phyloP scores from a whole-genome alignment of 257 asterid species.

The Dorcoceras hygrometricum region DNA sequence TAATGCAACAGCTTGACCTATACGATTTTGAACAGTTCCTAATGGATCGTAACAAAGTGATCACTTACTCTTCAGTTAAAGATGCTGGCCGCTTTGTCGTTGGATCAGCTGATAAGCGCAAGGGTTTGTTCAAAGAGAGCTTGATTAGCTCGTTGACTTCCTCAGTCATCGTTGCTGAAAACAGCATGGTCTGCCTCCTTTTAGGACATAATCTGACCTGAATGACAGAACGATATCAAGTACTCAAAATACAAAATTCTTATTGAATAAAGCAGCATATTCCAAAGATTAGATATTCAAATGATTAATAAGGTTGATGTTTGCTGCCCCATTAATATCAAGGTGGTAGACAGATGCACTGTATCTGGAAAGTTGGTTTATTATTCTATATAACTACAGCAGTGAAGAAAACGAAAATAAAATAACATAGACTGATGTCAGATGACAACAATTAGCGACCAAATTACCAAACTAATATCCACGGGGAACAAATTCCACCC shows the following conservation, averaged over 20 bases:
- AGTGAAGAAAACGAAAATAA: background rate
- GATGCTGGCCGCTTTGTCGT: slow-evolving; percentile 73
- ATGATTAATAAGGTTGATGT: too few species aligned
- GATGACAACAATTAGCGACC: too few species aligned
- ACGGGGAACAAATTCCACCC: background rate
- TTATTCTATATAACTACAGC: background rate
- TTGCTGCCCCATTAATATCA: background rate
- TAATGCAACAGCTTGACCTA: background rate
- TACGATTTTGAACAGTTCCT: background rate
- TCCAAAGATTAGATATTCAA: background rate
- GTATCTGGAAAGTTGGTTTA: background rate
- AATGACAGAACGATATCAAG: slow-evolving; percentile 22
- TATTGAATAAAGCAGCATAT: slow-evolving; percentile 8
- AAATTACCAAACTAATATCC: too few species aligned
- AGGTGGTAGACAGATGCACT: background rate
- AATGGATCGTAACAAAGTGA: slow-evolving; percentile 2
- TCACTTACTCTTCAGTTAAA: slow-evolving; percentile 84
- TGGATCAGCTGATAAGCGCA: slow-evolving; percentile 94
- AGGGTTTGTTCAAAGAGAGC: slow-evolving; percentile 78
- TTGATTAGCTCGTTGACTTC: slow-evolving; percentile 70
- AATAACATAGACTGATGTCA: background rate
- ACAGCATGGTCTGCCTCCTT: slow-evolving; percentile 93
- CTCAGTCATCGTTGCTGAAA: slow-evolving; percentile 95
- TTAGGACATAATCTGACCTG: slow-evolving; percentile 91
- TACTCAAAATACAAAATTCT: slow-evolving; percentile 20